Evolutionary conservation across 1,139 yeast genomes (phyloP).

Genomic region (Yamadazyma epiphylla): DNA sequence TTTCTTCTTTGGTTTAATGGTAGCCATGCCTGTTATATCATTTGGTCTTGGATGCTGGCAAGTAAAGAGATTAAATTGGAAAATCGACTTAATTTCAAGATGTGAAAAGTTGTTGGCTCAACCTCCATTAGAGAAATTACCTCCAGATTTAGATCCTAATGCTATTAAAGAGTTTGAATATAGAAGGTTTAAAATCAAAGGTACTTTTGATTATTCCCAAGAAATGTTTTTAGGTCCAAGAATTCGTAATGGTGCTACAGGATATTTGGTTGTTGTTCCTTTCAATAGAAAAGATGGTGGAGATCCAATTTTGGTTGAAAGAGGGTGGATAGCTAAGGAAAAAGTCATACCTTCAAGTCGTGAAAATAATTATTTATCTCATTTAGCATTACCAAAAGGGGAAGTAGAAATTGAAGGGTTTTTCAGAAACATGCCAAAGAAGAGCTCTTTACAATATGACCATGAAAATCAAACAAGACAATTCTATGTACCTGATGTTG

Average conservation of each 20-base stretch:
- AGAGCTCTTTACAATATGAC: conserved; percentile 72
- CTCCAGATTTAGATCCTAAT: conserved; percentile 52
- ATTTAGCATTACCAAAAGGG: conserved; percentile 70
- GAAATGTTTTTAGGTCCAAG: conserved; percentile 95
- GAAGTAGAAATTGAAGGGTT: conserved; percentile 71
- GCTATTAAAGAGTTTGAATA: conserved; percentile 72
- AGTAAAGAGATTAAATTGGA: conserved; percentile 80
- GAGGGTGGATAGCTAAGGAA: conserved; percentile 89
- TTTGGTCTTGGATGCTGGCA: conserved; percentile 95
- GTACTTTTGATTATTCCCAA: conserved; percentile 76
- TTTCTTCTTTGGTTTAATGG: conserved; percentile 54
- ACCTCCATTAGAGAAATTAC: conserved; percentile 65
- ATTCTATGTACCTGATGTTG: conserved; percentile 72
- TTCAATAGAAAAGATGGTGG: conserved; percentile 74
- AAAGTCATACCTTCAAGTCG: conserved; percentile 65
- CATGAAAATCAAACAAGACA: conserved; percentile 62
- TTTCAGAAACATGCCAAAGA: conserved; percentile 66
- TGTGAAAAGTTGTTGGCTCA: conserved; percentile 79
- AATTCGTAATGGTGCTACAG: conserved; percentile 67
- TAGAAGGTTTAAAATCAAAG: conserved; percentile 68
- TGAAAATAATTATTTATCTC: conserved; percentile 44
- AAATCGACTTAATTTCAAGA: conserved; percentile 73
- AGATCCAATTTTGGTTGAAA: conserved; percentile 65
- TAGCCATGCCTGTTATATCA: conserved; percentile 85
- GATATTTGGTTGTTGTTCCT: conserved; percentile 81